Base-by-base conservation (phyloP, 495 filamentous ascomycete species). In the Penicillium desertorum region DNA sequence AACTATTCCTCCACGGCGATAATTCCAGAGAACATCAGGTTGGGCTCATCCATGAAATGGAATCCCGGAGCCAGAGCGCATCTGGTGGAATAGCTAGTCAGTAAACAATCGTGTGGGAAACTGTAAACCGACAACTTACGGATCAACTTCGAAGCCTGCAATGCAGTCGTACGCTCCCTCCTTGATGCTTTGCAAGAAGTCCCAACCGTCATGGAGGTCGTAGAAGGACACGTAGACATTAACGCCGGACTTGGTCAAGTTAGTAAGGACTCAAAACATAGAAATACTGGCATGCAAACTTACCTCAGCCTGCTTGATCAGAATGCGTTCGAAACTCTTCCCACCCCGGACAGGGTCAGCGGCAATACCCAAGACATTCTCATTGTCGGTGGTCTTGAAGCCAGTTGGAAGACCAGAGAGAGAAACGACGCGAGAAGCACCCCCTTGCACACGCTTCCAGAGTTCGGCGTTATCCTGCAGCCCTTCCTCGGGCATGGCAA, bases 81-180 rank as follows among this genome's bases (percentile, higher is more conserved):
- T 16, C 53, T 55, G 9, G 22, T 36, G 11, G 2, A n/a, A 10
- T 2, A 27, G 25, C 12, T 9, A 36, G 19, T 55, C 3, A 55
- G 53, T 22, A 55, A 53, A 20, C 27, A 29, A 20, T 5, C 12
- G 12, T n/a, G 5, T 6, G 11, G 30, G 5, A 41, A 25, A 30
- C 5, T n/a, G n/a, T 12, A 29, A 42, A 19, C 30, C 1, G 23
- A 8, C 2, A 5, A 73, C 76, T 65, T 58, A 81, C 68, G 80
- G 79, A 53, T 83, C 80, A 46, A 60, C 29, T 6, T 66, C 69
- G 47, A 70, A 78, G 30, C 61, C 71, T 71, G 68, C 69, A 72
- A n/a, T 69, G 65, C 62, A 56, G 11, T 46, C 55, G 4, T 48
- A 45, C 3, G 32, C 5, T 8, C 45, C 58, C 1, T 48, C 39